Base-by-base conservation (phyloP, 139 green algal genomes). In the Zygnema circumcarinatum region DNA sequence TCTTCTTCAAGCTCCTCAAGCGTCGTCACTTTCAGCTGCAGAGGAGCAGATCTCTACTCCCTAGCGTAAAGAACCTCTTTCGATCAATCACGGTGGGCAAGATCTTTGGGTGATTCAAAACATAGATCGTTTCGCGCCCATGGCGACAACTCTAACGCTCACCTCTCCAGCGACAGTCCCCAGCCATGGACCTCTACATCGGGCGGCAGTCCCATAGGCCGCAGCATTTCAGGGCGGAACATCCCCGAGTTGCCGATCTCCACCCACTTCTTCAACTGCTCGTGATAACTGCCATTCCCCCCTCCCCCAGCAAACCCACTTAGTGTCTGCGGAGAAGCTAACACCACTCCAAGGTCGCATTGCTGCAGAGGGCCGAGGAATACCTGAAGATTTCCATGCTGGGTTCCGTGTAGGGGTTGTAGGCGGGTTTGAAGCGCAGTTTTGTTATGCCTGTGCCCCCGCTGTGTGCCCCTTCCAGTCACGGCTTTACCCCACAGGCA, bases 351-450 rank as follows among this genome's bases (percentile, higher is more conserved):
- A 35, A 72, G 29, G 56, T 35, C n/a, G 29, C 56, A 35, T 35
- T n/a, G 29, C n/a, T n/a, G 29, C n/a, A 29, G 29, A 72, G 56
- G 29, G 29, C 56, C n/a, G 56, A n/a, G 29, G 56, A n/a, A 35
- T 38, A 89, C 62, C 79, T 80, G 94, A 99, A 99, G 91, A 99
- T 99, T 93, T 99, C 97, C 97, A 99, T 99, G 92, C 84, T 95
- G 2, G 97, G 97, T 90, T 99, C 97, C 2, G 97, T 99, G 94
- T 99, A 99, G 33, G 97, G 97, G 94, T 99, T 99, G 94, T 95
- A 99, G 16, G 97, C 97, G 41, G 97, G 97, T 95, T 99, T 99
- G 95, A 99, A 99, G 75, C 96, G 93, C 87, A 99, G 92, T 92
- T 98, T 95, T 38, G 92, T 94, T 75, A 99, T 95, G n/a, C 97